Conservation (phyloP, 768 basidiomycete genomes). For the Tricholoma furcatifolium region DNA sequence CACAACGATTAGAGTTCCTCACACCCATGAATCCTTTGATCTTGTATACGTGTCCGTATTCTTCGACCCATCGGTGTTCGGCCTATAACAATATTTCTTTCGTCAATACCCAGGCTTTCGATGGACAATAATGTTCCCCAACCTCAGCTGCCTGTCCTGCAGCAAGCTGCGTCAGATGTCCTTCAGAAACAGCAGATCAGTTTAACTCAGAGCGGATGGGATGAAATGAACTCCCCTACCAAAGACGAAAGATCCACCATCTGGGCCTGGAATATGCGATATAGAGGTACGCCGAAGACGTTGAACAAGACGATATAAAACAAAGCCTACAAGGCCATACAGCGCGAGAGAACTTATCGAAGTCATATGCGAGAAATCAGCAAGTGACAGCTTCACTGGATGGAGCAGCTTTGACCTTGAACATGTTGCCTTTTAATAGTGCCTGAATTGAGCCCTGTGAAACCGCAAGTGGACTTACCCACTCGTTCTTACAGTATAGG, state of each 20-base stretch:
- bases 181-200: slow-evolving; percentile 8
- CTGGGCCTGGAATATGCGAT: slow-evolving; percentile 33
- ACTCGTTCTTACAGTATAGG: background rate
- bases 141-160: slow-evolving; percentile 35
- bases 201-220: background rate
- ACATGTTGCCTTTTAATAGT: background rate
- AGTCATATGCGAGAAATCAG: slow-evolving; percentile 2
- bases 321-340: slow-evolving; percentile 7
- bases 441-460: too few species aligned
- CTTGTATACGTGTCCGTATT: slow-evolving; percentile 39
- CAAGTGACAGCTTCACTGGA: background rate
- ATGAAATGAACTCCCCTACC: slow-evolving; percentile 22
- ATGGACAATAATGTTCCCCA: background rate
- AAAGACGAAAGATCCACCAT: slow-evolving; percentile 36
- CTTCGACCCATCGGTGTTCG: slow-evolving; percentile 43
- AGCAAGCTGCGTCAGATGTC: slow-evolving; percentile 29
- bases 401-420: background rate
- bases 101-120: background rate
- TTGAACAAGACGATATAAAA: slow-evolving; percentile 27
- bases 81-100: slow-evolving; percentile 21
- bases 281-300: slow-evolving; percentile 30
- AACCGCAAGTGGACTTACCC: background rate
- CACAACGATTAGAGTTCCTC: slow-evolving; percentile 9
- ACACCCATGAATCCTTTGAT: slow-evolving; percentile 39
- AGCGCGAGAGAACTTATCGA: slow-evolving; percentile 7